Percentiles rank a stretch among this genome's conserved stretches.
Conservation (phyloP, 2,329 filamentous ascomycete genomes). For the Fusarium tupiense region DNA sequence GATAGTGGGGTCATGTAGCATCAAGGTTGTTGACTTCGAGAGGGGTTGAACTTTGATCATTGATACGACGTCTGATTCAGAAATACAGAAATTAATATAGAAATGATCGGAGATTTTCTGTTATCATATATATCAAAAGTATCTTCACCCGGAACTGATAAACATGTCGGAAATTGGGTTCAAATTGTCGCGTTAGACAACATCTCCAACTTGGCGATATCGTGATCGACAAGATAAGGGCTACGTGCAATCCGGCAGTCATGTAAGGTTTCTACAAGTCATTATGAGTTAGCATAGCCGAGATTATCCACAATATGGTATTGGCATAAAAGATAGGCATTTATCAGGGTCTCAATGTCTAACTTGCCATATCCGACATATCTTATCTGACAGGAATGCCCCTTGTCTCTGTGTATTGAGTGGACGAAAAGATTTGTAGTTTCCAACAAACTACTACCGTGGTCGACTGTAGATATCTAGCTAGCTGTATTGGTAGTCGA, state of each 20-base stretch:
- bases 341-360: background rate
- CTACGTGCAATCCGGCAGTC: background rate
- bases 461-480: background rate
- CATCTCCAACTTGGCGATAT: background rate
- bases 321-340: background rate
- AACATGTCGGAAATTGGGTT: background rate
- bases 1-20: slow-evolving; percentile 17
- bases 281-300: background rate
- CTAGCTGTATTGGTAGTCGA: background rate
- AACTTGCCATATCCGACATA: too few relatives aligned
- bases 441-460: too few relatives aligned
- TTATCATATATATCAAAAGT: accelerated
- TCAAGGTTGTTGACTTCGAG: slow-evolving; percentile 1
- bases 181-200: background rate
- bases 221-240: slow-evolving; percentile 20
- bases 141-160: accelerated
- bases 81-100: accelerated
- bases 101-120: accelerated
- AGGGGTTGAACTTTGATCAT: background rate
- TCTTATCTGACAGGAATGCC: background rate
- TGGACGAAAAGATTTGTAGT: background rate
- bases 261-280: background rate
- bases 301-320: background rate
- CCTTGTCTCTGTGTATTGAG: background rate
- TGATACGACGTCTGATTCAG: accelerated